Conservation (phyloP, 192 early-diverging fungal species). For the Rhizophagus sp. region DNA sequence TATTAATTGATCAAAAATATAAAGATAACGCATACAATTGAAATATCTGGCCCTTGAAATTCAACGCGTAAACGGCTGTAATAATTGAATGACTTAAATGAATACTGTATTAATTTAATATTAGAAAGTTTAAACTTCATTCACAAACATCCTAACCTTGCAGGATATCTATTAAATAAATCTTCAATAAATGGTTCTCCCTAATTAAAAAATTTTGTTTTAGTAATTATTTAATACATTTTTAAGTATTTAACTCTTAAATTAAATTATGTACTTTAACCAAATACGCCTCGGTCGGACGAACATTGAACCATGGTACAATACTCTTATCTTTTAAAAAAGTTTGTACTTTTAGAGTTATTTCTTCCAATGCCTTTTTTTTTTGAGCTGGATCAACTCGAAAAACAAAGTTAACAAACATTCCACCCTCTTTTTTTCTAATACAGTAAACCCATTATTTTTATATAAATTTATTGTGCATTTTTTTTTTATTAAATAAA, state of each 20-base stretch:
- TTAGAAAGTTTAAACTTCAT: background rate
- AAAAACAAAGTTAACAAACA: conserved; percentile 56
- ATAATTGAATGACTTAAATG: conserved; percentile 39
- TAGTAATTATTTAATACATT: background rate
- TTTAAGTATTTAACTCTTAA: background rate
- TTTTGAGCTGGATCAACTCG: conserved; percentile 35
- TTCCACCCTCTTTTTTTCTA: conserved; percentile 53
- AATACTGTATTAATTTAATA: background rate
- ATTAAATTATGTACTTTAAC: conserved; percentile 46
- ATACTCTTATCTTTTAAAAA: conserved; percentile 57
- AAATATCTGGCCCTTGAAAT: conserved; percentile 74
- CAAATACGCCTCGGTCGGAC: conserved; percentile 60
- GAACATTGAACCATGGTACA: conserved; percentile 69
- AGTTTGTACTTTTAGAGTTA: conserved; percentile 43
- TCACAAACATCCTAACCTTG: conserved; percentile 7
- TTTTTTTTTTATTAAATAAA: background rate
- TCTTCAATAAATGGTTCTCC: conserved; percentile 77
- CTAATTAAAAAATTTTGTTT: conserved; percentile 1
- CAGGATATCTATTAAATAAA: conserved; percentile 57
- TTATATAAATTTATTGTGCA: background rate
- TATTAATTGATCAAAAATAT: background rate
- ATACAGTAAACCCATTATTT: background rate
- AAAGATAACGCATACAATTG: conserved; percentile 36
- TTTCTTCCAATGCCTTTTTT: conserved; percentile 42
- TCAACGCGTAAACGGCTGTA: conserved; percentile 63